Evolutionary conservation across 2,329 filamentous ascomycete species (phyloP), one percentile per base, ranked within the genome.

Genomic region (Ceratocystis albifundus): DNA sequence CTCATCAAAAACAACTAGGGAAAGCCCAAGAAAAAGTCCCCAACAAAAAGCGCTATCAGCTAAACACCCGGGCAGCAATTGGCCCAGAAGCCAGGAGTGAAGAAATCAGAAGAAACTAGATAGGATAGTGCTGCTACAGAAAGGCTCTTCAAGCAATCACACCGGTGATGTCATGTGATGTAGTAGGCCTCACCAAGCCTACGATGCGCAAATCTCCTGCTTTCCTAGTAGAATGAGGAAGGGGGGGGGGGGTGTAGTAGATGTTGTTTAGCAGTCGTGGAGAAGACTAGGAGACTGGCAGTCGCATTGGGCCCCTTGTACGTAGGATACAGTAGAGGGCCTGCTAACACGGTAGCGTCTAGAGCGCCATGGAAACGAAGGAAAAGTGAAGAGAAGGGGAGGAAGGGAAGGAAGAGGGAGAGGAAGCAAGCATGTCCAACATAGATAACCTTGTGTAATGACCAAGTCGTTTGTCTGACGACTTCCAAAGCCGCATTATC

Each of bases 31-130:
- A 53, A 25, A 22, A 25, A 53, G 5, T 10, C 48, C 20, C 7
- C 48, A 50, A 22, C 48, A 50, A 20, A 10, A 28, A 15, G 1
- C 4, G 3, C 36, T 41, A 15, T 4, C 36, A 41, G 36, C 12
- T 41, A 41, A 15, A 41, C 36, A 41, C 36, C 15, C 15, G 36
- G 12, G 36, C 15, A 41, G 36, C 36, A 15, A 41, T 41, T 12
- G 36, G 36, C 10, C 10, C 10, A 41, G 36, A 10, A 4, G 10
- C 36, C 12, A 22, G 15, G 48, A 25, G 22, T n/a, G 10, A n/a
- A 53, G 48, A 53, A n/a, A 53, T 53, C 48, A 53, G 48, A 53
- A 53, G 48, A 53, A 53, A 53, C 48, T 7, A n/a, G n/a, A 53
- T 25, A 53, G 8, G 1, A 12, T 41, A 41, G 10, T 41, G 10